phyloP scores from a whole-genome alignment of 345 rosid species.

The Chamaenerion angustifolium region DNA sequence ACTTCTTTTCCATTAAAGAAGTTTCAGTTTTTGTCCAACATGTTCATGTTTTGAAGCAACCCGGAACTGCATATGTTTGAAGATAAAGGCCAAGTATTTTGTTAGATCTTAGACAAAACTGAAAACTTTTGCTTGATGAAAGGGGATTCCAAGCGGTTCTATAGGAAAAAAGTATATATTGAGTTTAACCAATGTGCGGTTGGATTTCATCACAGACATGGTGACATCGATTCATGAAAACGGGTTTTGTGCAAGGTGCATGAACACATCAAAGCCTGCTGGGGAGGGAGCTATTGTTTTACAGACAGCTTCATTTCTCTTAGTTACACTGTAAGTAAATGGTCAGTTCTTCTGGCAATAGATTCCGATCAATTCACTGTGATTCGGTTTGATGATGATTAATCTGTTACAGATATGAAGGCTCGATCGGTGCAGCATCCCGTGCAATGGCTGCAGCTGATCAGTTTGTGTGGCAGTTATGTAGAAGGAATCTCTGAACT shows the following conservation, averaged over 20 bases:
- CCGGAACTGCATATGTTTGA: too few species aligned
- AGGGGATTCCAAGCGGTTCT: too few species aligned
- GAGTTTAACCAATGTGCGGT: neutral
- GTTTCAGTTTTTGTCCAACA: too few species aligned
- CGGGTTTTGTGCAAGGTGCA: slow-evolving; percentile 73
- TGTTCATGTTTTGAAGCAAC: too few species aligned
- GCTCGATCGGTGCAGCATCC: slow-evolving; percentile 61
- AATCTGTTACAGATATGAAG: slow-evolving; percentile 41
- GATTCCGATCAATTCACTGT: neutral
- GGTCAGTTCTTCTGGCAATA: neutral
- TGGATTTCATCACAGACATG: slow-evolving; percentile 28
- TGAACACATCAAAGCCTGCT: slow-evolving; percentile 41
- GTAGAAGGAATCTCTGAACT: slow-evolving; percentile 11
- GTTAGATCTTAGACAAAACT: too few species aligned
- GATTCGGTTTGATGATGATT: neutral
- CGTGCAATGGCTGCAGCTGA: slow-evolving; percentile 59
- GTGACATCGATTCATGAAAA: slow-evolving; percentile 69
- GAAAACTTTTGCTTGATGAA: too few species aligned
- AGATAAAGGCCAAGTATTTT: too few species aligned
- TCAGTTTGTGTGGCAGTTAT: slow-evolving; percentile 41
- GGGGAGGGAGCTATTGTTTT: slow-evolving; percentile 82
- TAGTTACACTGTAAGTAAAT: slow-evolving; percentile 59
- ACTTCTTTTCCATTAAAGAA: too few species aligned
- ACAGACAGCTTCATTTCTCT: slow-evolving; percentile 46
- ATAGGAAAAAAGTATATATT: too few species aligned